A percentile compares a stretch with the other conserved stretches of the same genome.
Conservation (phyloP, 345 rosid genomes). For the Bruguiera parviflora region DNA sequence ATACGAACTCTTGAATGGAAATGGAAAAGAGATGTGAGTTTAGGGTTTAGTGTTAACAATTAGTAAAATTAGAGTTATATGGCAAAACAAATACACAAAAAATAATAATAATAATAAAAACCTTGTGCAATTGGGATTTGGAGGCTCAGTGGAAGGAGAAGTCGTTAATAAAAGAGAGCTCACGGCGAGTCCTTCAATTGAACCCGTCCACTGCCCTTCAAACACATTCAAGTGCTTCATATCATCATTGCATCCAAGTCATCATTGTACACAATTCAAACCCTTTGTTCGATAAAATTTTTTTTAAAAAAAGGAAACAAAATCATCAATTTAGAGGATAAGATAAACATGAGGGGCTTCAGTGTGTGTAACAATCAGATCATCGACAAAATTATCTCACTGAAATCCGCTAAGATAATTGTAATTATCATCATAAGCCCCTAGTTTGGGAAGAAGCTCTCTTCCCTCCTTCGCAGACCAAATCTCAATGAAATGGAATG, state of each 20-base stretch:
- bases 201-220: conserved; percentile 70
- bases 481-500: too few species aligned
- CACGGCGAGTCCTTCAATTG: conserved; percentile 55
- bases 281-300: neutral
- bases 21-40: neutral
- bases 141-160: conserved; percentile 99
- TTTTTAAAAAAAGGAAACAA: too few species aligned
- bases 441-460: too few species aligned
- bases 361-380: conserved; percentile 99
- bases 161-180: conserved; percentile 64
- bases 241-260: conserved; percentile 63
- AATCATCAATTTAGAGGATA: neutral
- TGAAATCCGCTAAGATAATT: conserved; percentile 98
- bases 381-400: conserved; percentile 72
- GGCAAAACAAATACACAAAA: neutral
- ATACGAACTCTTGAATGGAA: neutral
- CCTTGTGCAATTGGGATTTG: neutral
- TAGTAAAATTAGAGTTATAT: neutral
- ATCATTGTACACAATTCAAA: neutral
- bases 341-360: conserved; percentile 41
- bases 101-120: neutral
- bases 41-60: too few species aligned
- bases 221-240: conserved; percentile 49
- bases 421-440: conserved; percentile 78
- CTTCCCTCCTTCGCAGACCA: too few species aligned